Evolutionary conservation across 2,329 filamentous ascomycete genomes (phyloP).

Genomic region (Phyllosticta citrichinensis): DNA sequence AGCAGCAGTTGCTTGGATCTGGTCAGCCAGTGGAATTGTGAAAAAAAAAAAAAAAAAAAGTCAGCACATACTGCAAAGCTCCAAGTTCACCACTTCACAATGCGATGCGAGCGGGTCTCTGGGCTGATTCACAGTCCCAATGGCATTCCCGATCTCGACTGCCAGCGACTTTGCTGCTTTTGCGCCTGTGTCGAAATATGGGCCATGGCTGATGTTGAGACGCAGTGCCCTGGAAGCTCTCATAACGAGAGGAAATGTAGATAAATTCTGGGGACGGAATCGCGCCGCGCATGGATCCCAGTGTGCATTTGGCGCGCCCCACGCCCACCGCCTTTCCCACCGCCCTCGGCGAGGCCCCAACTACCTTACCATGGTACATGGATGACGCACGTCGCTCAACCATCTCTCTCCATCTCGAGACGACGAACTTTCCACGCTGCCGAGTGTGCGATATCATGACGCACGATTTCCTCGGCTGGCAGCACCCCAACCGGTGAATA

Average conservation of each 20-base stretch:
- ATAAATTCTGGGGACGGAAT: background rate
- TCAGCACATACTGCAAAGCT: constrained; percentile 32
- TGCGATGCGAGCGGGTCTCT: background rate
- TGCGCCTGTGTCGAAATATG: background rate
- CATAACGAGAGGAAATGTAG: background rate
- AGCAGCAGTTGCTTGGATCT: background rate
- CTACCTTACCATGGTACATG: background rate
- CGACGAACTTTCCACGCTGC: background rate
- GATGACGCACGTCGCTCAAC: background rate
- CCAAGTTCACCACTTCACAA: constrained; percentile 29
- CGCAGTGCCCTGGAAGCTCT: background rate
- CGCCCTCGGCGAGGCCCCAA: no score
- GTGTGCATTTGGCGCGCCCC: background rate
- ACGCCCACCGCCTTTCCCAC: no score
- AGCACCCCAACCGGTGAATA: background rate
- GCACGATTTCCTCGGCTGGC: background rate
- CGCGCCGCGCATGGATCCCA: background rate
- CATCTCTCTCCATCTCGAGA: background rate
- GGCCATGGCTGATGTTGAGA: background rate
- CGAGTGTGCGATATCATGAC: background rate
- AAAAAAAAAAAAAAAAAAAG: background rate
- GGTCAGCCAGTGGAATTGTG: background rate
- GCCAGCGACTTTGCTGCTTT: background rate
- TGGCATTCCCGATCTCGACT: background rate
- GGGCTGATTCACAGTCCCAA: background rate